Base-by-base conservation (phyloP, 1,284 basidiomycete genomes). In the Tremellales sp. region DNA sequence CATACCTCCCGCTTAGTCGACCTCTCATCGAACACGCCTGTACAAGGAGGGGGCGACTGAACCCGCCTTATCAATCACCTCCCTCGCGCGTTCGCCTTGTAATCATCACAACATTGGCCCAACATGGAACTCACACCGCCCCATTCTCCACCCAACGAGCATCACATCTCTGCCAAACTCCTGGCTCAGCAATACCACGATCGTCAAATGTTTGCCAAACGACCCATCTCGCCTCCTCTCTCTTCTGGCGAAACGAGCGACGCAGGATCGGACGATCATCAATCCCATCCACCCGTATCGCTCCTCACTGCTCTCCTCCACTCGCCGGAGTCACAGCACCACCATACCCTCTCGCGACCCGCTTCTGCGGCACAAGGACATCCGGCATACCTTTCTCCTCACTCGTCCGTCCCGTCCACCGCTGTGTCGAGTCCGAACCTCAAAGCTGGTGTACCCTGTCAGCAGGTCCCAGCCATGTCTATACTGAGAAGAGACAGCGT, bases 231-330 rank as follows among this genome's bases (percentile, higher is more conserved):
- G 4, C 33, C 33, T 4, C 33, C 33, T n/a, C 33, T 36, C 4
- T 36, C 33, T 36, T 36, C 33, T 36, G 33, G 33, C 13, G 33
- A 36, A 17, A 36, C 15, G 15, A 7, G 6, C 33, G 33, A 36
- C 19, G 15, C 6, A 8, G 10, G 15, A 31, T 15, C 8, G 8
- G 15, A 6, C 15, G 19, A 36, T 36, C 33, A 36, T n/a, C 29
- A 31, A 36, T 13, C 15, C 15, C 24, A 40, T 13, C 53, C 41
- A 15, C 61, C 59, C 2, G 40, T 64, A 15, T 67, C 65, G 22
- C 54, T 69, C 5, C 56, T 69, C 11, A 59, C 60, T 26, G 56
- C 60, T 0, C 27, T 69, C 27, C 52, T 69, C 15, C 52, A 60
- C 10, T 49, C 60, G 12, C 51, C 61, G 1, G 54, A n/a, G n/a